Conservation (phyloP, 1,139 yeast genomes). For the Kodamaea arcana region DNA sequence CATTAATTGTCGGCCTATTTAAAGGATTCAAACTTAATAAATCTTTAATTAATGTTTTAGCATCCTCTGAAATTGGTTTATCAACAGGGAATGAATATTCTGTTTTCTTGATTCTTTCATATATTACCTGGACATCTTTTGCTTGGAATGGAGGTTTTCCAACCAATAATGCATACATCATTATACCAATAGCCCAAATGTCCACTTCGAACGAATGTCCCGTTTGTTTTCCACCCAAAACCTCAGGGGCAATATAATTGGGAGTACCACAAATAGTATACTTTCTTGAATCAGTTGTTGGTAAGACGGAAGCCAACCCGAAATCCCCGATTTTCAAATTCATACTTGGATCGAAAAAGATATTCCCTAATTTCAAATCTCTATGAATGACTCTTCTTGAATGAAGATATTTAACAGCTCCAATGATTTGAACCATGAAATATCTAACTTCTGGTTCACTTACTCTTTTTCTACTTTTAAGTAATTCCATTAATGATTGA, state of each 20-base stretch:
- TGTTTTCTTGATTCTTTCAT: conserved; percentile 82
- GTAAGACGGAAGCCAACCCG: conserved; percentile 88
- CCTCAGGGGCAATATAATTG: conserved; percentile 96
- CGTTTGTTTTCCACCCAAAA: conserved; percentile 76
- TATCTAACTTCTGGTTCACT: conserved; percentile 90
- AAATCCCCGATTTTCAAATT: conserved; percentile 93
- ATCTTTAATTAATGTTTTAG: conserved; percentile 64
- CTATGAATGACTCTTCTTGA: conserved; percentile 91
- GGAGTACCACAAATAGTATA: conserved; percentile 98
- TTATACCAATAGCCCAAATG: conserved; percentile 95
- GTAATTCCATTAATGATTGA: conserved; percentile 87
- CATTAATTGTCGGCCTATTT: conserved; percentile 75
- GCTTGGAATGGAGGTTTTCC: conserved; percentile 98
- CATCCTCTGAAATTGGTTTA: conserved; percentile 64
- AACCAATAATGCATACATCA: conserved; percentile 83
- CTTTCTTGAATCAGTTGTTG: conserved; percentile 64
- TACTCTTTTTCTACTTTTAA: conserved; percentile 75
- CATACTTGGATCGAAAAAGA: conserved; percentile 89
- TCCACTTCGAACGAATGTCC: conserved; percentile 96
- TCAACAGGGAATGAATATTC: conserved; percentile 81
- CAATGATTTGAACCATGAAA: conserved; percentile 88
- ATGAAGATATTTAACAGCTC: conserved; percentile 91
- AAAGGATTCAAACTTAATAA: conserved; percentile 76
- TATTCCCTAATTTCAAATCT: conserved; percentile 90
- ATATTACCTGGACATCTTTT: conserved; percentile 87